Evolutionary conservation across 192 early-diverging fungal species (phyloP), one percentile per base, ranked within the genome.

Genomic region (Kickxella alabastrina): DNA sequence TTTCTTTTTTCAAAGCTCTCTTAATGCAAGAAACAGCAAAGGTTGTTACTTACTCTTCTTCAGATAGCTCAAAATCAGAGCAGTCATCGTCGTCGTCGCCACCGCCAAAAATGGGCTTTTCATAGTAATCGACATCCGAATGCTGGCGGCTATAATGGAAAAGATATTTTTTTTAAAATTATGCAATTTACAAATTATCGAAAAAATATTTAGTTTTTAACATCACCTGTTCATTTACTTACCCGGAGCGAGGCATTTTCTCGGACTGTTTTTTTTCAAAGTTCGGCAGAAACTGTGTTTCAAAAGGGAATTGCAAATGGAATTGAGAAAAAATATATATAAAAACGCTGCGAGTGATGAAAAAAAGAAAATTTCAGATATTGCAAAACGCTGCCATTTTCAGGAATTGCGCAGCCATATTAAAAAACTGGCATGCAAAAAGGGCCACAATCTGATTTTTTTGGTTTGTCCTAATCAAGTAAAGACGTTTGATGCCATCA

Each of bases 401-500:
- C n/a, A n/a, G n/a, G 52, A 49, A 43, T 17, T 37, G 19, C 25
- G 26, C 35, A 57, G 38, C 36, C 31, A 17, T 38, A 10, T 13
- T 14, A 10, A 2, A 19, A 15, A n/a, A 22, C 45, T 39, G 27
- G 21, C 9, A 32, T 3, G 25, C 17, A 28, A n/a, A n/a, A n/a
- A n/a, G n/a, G 29, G 18, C 38, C 35, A 21, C 29, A 39, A 19
- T 29, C 14, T 15, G 9, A 18, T 22, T 21, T 49, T 49, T 26
- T 28, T 42, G 8, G 47, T 31, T 51, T 62, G n/a, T n/a, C 3
- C 22, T 29, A 3, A 1, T 44, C 29, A 74, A 13, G 59, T 67
- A 39, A 74, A 74, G 6, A 74, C 70, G 26, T 53, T 55, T 6
- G 70, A 74, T 17, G 65, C 59, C 70, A 74, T 74, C 55, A 74